Evolutionary conservation across 1,284 basidiomycete species (phyloP), one percentile per base, ranked within the genome.

Genomic region (Polyporus tsugae): DNA sequence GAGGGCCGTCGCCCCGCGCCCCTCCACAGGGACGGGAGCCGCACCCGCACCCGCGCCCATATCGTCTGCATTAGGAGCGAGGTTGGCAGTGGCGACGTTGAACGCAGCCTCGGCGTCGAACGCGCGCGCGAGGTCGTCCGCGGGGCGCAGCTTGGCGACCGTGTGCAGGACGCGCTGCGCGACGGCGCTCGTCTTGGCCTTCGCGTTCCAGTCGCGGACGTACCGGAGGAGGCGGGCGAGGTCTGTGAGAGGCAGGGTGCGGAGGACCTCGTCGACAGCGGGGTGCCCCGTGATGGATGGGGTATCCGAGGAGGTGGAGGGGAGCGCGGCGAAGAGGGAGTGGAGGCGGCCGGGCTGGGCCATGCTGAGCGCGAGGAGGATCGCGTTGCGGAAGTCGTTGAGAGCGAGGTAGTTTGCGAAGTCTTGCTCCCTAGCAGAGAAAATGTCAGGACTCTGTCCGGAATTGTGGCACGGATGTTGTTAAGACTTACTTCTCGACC

Each of bases 141-240:
- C 89, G 0, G 89, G 83, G 53, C 91, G 88, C 67, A 93, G 80
- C 74, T 94, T 93, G 67, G 99, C 81, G 63, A 99, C 82, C 4
- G 95, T 91, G 76, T 95, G 90, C 63, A 99, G 82, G 36, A 99
- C 85, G 19, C 85, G 84, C 81, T 99, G 97, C 0, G 98, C 97
- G 52, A 98, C 86, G n/a, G 82, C 82, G 69, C 93, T 91, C 29
- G 95, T 96, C 76, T 91, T 92, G 6, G 94, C 93, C 66, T 91
- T 93, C 13, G 96, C 92, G 81, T 99, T 99, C 97, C 97, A 99
- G 75, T 95, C 92, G 57, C 95, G 87, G 42, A 96, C 86, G 80
- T 95, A 97, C 53, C 87, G 86, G 62, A 99, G 83, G 17, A 99
- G 86, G 67, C 91, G 91, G 9, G 91, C 90, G 25, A 99, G 88